A percentile compares a stretch with the other conserved stretches of the same genome.
These are phyloP conservation scores for Vaccinium darrowii DNA, from an alignment of 148 eudicot genomes.

Conservation along the genomic window DNA sequence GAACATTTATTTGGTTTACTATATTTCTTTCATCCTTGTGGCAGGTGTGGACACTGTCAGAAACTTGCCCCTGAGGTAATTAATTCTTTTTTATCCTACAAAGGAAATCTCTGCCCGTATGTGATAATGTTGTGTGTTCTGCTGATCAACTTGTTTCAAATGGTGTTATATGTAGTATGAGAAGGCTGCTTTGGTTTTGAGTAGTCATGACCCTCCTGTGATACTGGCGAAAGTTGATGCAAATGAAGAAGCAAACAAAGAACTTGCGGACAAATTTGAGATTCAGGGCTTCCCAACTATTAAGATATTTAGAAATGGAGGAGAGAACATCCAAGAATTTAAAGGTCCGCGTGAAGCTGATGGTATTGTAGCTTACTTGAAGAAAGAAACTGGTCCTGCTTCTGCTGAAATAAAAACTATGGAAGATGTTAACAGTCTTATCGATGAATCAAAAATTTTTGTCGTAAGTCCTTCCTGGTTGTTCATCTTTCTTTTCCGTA, in stretches of 20 bases:
- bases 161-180: conserved; percentile 44
- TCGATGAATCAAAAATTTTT: conserved; percentile 42
- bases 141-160: neutral
- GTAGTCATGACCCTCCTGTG: conserved; percentile 55
- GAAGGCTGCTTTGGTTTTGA: conserved; percentile 61
- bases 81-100: neutral
- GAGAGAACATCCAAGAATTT: conserved; percentile 42
- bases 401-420: conserved; percentile 56
- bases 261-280: conserved; percentile 31
- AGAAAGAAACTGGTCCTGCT: conserved; percentile 73
- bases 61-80: conserved; percentile 10
- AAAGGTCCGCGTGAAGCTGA: conserved; percentile 62
- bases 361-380: conserved; percentile 58
- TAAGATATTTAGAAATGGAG: conserved; percentile 60
- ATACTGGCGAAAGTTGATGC: conserved; percentile 63
- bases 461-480: conserved; percentile 45
- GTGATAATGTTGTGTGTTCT: neutral
- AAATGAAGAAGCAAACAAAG: conserved; percentile 45
- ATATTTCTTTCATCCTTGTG: neutral
- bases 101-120: neutral
- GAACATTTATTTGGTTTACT: neutral
- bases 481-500: neutral
- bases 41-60: conserved; percentile 12
- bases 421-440: conserved; percentile 34
- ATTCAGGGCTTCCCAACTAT: conserved; percentile 62